Evolutionary conservation across 208 protist genomes (phyloP).

Genomic region (Leishmania amazonensis): DNA sequence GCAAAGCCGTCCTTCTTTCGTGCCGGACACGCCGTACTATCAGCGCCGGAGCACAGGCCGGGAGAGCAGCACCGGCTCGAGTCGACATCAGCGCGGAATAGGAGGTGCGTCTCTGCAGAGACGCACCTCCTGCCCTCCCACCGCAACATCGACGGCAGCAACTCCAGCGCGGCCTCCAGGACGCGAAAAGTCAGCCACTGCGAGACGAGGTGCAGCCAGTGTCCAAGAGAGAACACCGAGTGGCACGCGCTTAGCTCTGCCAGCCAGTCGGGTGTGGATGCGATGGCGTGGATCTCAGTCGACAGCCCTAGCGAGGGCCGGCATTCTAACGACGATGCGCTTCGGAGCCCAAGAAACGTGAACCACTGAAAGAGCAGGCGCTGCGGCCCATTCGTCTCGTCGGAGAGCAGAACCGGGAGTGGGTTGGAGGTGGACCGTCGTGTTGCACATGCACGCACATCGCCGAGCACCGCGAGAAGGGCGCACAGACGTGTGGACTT

Average conservation of each 20-base stretch:
- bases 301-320: not conserved
- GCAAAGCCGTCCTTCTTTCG: not conserved
- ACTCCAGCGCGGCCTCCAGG: not conserved
- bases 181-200: slow-evolving; percentile 5
- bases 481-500: not conserved
- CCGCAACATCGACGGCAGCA: not conserved
- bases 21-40: not conserved
- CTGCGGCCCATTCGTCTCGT: not conserved
- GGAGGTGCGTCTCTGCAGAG: not conserved
- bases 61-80: not conserved
- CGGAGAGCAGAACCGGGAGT: not conserved
- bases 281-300: slow-evolving; percentile 2
- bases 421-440: not conserved
- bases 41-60: not conserved
- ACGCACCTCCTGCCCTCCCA: not conserved
- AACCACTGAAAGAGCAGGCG: slow-evolving; percentile 8
- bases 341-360: slow-evolving; percentile 1
- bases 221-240: not conserved
- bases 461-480: slow-evolving; percentile 3
- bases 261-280: not conserved
- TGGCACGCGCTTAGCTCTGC: not conserved
- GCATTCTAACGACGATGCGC: not conserved
- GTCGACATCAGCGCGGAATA: not conserved
- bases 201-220: not conserved
- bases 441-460: not conserved